A percentile compares a stretch with the other conserved stretches of the same genome.
Evolutionary conservation across 2,329 filamentous ascomycete species (phyloP).

Genomic region (Reticulascus tulasneorum): DNA sequence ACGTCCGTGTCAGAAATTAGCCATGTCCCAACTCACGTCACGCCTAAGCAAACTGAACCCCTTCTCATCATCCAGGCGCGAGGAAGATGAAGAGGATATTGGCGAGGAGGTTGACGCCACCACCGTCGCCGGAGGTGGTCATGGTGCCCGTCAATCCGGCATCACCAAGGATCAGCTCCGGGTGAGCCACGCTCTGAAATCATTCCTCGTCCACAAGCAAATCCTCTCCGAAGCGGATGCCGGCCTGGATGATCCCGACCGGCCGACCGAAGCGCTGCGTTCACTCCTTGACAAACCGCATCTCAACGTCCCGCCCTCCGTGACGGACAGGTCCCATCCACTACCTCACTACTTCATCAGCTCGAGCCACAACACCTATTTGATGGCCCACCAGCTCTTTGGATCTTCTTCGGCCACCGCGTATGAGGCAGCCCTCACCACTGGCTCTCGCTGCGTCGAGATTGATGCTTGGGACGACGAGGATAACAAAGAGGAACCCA

Average conservation of each 20-base stretch:
- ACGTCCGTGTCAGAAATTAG: too few species aligned
- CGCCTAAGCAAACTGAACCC: conserved; percentile 34
- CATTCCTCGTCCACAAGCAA: conserved; percentile 49
- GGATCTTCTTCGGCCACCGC: conserved; percentile 59
- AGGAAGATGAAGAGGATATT: conserved; percentile 41
- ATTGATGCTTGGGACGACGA: conserved; percentile 70
- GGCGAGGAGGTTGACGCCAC: conserved; percentile 47
- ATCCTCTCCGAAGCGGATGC: conserved; percentile 46
- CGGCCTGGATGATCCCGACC: conserved; percentile 29
- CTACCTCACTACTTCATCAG: conserved; percentile 69
- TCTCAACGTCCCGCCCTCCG: conserved; percentile 48
- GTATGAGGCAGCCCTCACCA: conserved; percentile 58
- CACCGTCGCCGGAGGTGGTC: conserved; percentile 57
- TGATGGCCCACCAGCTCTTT: conserved; percentile 66
- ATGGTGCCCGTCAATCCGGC: conserved; percentile 42
- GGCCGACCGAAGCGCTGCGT: conserved; percentile 41
- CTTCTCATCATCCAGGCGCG: conserved; percentile 23
- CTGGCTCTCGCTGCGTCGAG: conserved; percentile 67
- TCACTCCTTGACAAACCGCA: conserved; percentile 53
- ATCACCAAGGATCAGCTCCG: conserved; percentile 52
- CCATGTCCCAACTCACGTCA: conserved; percentile 8
- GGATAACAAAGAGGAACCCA: conserved; percentile 58
- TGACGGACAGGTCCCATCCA: conserved; percentile 55
- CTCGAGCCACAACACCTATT: conserved; percentile 70
- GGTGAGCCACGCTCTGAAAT: conserved; percentile 55